Evolutionary conservation across 306 rosid species (phyloP), one percentile per base, ranked within the genome.

Genomic region (Albizia julibrissin): DNA sequence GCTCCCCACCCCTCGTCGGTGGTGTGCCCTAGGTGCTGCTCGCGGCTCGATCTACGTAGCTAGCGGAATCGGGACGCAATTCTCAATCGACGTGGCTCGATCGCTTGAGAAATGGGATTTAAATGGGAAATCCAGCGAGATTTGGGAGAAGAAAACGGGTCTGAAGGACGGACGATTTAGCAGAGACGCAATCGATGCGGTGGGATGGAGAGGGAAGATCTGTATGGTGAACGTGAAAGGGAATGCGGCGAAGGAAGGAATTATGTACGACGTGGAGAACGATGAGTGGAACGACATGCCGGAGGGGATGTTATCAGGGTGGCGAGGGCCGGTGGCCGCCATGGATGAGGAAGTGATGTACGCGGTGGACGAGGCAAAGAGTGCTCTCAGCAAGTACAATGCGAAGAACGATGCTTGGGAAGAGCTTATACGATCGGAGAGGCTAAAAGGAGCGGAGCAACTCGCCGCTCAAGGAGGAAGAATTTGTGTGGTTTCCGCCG

Each of bases 311-410:
- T 43, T 90, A 5, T 81, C 39, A 0, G 97, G 97, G 3, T 95
- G 97, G 94, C 84, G 88, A 14, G 98, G 98, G 3, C 98, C 98
- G 5, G 98, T 89, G 66, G 95, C 95, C 3, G 92, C 98, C 58
- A 85, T 95, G 97, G 97, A 88, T 13, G 97, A 91, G 74, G 87
- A 90, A 0, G 91, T 75, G 24, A 85, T 95, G 95, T 95, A 85
- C 37, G 91, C 80, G 9, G 94, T 94, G 79, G 95, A 93, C 31
- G 97, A 91, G 61, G 89, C 19, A 0, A 86, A 80, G 7, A 94
- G 95, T 1, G 68, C 59, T 21, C 2, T 94, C 10, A 88, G 87
- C 49, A 87, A 54, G 76, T 94, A 93, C 15, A 66, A 81, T 7
- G 72, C 81, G 0, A 82, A 18, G 62, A 79, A 42, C 65, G 97